These are phyloP conservation scores for Coelastrella sp. DNA, from an alignment of 139 green algal genomes.

Conservation along the genomic window DNA sequence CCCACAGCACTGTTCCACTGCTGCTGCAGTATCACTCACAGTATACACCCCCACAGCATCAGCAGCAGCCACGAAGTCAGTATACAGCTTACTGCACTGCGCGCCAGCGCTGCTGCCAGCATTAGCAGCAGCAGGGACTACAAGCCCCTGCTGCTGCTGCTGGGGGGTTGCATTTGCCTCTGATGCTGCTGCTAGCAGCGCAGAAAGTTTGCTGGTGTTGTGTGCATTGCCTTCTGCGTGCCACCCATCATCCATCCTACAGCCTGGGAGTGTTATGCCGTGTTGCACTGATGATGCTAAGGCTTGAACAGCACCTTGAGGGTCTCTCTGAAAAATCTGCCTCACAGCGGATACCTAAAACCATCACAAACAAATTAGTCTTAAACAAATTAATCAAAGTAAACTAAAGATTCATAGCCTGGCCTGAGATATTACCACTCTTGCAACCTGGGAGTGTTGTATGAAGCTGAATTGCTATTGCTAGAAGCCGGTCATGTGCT, in stretches of 20 bases:
- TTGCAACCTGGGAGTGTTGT: too few relatives aligned
- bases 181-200: slow-evolving; percentile 15
- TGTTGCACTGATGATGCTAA: slow-evolving; percentile 8
- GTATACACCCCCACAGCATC: slow-evolving; percentile 12
- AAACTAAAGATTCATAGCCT: too few relatives aligned
- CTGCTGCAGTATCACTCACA: slow-evolving; percentile 14
- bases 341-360: neutral
- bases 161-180: neutral
- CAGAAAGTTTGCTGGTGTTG: neutral
- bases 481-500: too few relatives aligned
- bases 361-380: too few relatives aligned
- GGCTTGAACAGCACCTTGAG: neutral
- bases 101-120: slow-evolving; percentile 17
- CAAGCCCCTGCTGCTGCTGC: neutral
- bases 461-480: too few relatives aligned
- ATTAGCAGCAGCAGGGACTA: too few relatives aligned
- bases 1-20: slow-evolving; percentile 12
- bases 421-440: too few relatives aligned
- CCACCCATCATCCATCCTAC: slow-evolving; percentile 32
- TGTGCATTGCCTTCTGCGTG: neutral
- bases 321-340: neutral
- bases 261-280: slow-evolving; percentile 22
- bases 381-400: too few relatives aligned
- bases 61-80: slow-evolving; percentile 30
- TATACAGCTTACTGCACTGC: slow-evolving; percentile 9